Conservation (phyloP, 176 grass and related monocot species). For the Raddia guianensis region DNA sequence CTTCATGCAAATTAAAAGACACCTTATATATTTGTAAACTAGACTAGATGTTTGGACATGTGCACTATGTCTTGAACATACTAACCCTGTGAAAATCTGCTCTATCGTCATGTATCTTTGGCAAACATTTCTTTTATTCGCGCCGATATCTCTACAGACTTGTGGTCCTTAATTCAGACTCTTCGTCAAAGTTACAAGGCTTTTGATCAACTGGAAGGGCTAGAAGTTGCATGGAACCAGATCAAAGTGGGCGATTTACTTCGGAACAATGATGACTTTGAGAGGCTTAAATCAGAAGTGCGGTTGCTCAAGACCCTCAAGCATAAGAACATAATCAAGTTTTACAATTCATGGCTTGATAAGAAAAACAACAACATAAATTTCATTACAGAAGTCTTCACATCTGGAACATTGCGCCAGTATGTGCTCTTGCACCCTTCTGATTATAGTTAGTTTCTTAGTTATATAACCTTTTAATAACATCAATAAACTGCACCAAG, state of each 20-base stretch:
- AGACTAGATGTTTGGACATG: not conserved
- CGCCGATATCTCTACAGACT: not conserved
- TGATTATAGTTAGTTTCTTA: not conserved
- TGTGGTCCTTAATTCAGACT: constrained; percentile 58
- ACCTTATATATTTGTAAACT: not conserved
- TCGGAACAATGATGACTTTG: constrained; percentile 62
- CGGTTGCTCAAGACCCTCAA: constrained; percentile 80
- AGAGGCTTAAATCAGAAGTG: constrained; percentile 77
- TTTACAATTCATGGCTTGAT: constrained; percentile 82
- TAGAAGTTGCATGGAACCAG: constrained; percentile 86
- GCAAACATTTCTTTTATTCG: not conserved
- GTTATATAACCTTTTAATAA: not conserved
- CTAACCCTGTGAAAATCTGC: not conserved
- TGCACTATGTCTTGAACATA: constrained; percentile 6
- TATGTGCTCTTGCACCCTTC: constrained; percentile 34
- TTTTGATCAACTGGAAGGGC: constrained; percentile 86
- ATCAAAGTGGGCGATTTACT: constrained; percentile 68
- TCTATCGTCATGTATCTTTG: not conserved
- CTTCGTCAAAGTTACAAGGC: constrained; percentile 60
- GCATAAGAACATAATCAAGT: constrained; percentile 84
- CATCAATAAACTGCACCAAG: constrained; percentile 16
- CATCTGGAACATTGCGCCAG: constrained; percentile 79
- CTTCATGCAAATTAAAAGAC: not conserved
- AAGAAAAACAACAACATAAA: constrained; percentile 67
- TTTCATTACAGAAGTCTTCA: constrained; percentile 87